These are phyloP conservation scores for Candida sp. DNA, from an alignment of 1,139 yeast genomes.

Conservation along the genomic window DNA sequence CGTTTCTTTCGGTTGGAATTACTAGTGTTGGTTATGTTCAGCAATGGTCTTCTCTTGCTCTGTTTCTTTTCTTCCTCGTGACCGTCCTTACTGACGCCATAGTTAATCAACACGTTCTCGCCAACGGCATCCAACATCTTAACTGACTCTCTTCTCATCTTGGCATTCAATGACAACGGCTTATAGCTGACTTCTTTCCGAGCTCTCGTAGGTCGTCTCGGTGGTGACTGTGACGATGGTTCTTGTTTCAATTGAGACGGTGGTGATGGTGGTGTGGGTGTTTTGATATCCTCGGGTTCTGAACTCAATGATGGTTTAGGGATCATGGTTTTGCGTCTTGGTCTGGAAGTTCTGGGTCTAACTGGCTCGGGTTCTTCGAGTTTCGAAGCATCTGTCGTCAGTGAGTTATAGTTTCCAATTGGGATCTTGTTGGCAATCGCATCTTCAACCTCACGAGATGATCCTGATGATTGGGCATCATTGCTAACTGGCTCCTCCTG, in stretches of 20 bases:
- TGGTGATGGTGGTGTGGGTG: not conserved
- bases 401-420: not conserved
- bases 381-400: not conserved
- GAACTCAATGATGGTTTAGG: not conserved
- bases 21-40: constrained; percentile 18
- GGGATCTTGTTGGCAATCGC: not conserved
- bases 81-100: constrained; percentile 27
- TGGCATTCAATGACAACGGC: constrained; percentile 67
- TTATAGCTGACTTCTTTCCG: constrained; percentile 61
- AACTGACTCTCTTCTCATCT: constrained; percentile 72
- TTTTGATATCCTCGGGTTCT: too few relatives aligned
- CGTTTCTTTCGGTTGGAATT: constrained; percentile 12
- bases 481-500: constrained; percentile 1
- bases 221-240: not conserved
- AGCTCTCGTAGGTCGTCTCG: constrained; percentile 17
- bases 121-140: constrained; percentile 61
- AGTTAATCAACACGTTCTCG: constrained; percentile 33
- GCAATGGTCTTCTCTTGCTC: constrained; percentile 23
- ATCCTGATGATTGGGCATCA: not conserved
- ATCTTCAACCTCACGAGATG: not conserved
- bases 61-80: not conserved
- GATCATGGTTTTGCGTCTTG: not conserved
- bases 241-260: not conserved
- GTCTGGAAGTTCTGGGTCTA: too few relatives aligned
- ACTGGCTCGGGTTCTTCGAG: not conserved